A percentile compares a stretch with the other conserved stretches of the same genome.
phyloP scores from a whole-genome alignment of 2,329 filamentous ascomycete genomes.

The Sclerotinia borealis region DNA sequence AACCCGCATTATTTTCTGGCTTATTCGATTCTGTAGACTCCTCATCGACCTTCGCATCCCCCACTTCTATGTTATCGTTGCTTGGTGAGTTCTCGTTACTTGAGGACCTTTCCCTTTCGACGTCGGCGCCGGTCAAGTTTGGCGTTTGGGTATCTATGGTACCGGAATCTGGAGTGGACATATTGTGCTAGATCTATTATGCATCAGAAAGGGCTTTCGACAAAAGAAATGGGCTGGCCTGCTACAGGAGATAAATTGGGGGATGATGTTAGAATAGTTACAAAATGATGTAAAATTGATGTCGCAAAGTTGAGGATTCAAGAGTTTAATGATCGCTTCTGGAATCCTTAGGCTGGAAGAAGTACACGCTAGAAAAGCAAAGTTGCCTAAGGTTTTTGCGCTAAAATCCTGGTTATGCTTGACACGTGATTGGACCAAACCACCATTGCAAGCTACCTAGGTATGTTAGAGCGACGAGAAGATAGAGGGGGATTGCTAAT shows the following conservation, averaged over 20 bases:
- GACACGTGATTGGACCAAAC: neutral
- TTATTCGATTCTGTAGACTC: neutral
- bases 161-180: constrained; percentile 11
- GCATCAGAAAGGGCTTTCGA: constrained; percentile 12
- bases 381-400: neutral
- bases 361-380: neutral
- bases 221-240: constrained; percentile 10
- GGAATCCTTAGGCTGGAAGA: constrained; percentile 1
- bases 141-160: constrained; percentile 5
- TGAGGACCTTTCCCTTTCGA: neutral
- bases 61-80: constrained; percentile 4
- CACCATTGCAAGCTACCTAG: too few relatives aligned
- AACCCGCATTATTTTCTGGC: neutral
- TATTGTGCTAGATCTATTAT: constrained; percentile 13
- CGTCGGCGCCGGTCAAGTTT: neutral
- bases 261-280: neutral
- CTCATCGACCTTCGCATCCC: neutral
- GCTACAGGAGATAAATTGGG: neutral
- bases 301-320: neutral
- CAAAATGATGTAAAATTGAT: neutral
- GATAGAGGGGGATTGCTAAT: too few relatives aligned
- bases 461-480: neutral
- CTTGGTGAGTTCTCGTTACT: neutral
- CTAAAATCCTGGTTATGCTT: neutral
- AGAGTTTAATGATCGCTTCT: neutral